Evolutionary conservation across 345 rosid species (phyloP).

Genomic region (Linum lewisii): DNA sequence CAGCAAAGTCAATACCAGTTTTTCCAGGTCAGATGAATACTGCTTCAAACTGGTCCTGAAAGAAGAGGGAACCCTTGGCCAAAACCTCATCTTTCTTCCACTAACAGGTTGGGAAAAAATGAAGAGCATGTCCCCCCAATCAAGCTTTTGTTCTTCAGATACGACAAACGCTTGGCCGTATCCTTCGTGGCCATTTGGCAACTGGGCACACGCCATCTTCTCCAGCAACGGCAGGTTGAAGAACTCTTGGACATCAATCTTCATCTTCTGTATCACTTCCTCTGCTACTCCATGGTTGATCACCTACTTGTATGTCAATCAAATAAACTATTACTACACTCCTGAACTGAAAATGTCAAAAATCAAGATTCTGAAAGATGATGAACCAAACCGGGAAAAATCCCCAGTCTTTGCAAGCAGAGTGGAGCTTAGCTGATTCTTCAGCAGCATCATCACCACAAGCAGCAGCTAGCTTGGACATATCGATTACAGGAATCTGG

Average conservation of each 20-base stretch:
- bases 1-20: conserved; percentile 13
- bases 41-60: conserved; percentile 31
- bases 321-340: too few species aligned
- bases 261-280: conserved; percentile 29
- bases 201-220: conserved; percentile 29
- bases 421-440: conserved; percentile 30
- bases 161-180: conserved; percentile 48
- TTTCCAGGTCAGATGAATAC: conserved; percentile 23
- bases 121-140: conserved; percentile 48
- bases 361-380: too few species aligned
- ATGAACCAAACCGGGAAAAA: conserved; percentile 52
- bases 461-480: conserved; percentile 28
- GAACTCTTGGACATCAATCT: conserved; percentile 25
- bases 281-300: background rate
- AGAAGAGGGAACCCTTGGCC: conserved; percentile 29
- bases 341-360: too few species aligned
- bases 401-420: conserved; percentile 50
- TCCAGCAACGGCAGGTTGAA: conserved; percentile 32
- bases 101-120: conserved; percentile 22
- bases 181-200: conserved; percentile 33
- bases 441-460: conserved; percentile 5
- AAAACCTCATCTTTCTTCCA: conserved; percentile 22
- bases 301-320: too few species aligned
- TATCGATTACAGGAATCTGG: conserved; percentile 32
- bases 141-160: conserved; percentile 40